phyloP scores from a whole-genome alignment of 2,329 filamentous ascomycete species.

The Escovopsis weberi region DNA sequence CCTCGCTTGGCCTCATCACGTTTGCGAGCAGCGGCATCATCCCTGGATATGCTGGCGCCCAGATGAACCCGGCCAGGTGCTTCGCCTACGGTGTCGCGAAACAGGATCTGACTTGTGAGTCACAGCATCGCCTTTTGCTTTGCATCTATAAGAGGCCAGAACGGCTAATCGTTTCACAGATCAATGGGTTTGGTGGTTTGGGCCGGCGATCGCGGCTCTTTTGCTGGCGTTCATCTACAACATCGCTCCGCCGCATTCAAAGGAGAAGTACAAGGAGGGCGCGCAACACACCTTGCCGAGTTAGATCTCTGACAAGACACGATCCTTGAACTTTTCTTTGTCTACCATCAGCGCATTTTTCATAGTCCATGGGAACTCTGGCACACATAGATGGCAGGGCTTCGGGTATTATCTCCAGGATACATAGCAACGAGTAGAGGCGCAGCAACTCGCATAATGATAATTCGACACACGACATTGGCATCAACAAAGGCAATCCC shows the following conservation, averaged over 20 bases:
- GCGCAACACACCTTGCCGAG: no score
- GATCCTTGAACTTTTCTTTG: no score
- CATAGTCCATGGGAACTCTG: no score
- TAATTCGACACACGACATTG: no score
- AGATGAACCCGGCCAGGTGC: slow-evolving; percentile 30
- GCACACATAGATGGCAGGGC: no score
- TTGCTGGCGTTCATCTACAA: slow-evolving; percentile 16
- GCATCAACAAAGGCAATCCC: no score
- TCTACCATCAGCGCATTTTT: no score
- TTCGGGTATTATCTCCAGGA: no score
- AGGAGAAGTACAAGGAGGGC: not conserved
- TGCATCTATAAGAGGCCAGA: slow-evolving; percentile 2
- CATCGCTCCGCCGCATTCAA: slow-evolving; percentile 15
- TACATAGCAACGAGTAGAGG: no score
- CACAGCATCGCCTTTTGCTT: no score
- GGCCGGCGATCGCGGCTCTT: slow-evolving; percentile 15
- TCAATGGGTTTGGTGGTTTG: slow-evolving; percentile 26
- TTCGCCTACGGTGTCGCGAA: slow-evolving; percentile 28
- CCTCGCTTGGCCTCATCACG: slow-evolving; percentile 20
- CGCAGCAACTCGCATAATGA: no score
- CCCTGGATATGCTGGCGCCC: slow-evolving; percentile 26
- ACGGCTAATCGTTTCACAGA: slow-evolving; percentile 1
- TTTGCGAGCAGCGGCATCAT: slow-evolving; percentile 24
- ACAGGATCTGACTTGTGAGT: slow-evolving; percentile 9
- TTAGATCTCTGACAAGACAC: no score